phyloP scores from a whole-genome alignment of 1,284 basidiomycete species.

The Cryptococcus wingfieldii region DNA sequence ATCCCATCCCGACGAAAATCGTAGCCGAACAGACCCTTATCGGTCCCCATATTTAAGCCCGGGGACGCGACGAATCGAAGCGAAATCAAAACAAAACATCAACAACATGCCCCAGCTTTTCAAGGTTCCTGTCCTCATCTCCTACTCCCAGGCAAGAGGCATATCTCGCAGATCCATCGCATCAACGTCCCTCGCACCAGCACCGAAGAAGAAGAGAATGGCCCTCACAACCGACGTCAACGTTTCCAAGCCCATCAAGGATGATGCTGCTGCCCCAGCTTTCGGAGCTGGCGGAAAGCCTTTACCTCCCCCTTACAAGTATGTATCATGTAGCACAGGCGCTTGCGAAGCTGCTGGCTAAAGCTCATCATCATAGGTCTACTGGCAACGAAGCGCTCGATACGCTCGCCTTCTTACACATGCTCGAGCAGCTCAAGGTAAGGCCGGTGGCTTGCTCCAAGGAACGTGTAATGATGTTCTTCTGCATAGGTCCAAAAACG shows the following conservation, averaged over 20 bases:
- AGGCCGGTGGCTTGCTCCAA: not conserved
- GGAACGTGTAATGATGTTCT: not conserved
- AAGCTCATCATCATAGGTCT: constrained; percentile 53
- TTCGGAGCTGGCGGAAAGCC: constrained; percentile 42
- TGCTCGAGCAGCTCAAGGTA: constrained; percentile 82
- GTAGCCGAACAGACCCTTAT: no score
- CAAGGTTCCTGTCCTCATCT: no score
- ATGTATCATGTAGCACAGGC: constrained; percentile 5
- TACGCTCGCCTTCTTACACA: constrained; percentile 80
- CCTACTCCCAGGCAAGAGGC: no score
- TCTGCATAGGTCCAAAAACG: constrained; percentile 73
- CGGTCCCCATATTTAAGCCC: no score
- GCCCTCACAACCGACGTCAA: not conserved
- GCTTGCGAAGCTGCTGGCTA: not conserved
- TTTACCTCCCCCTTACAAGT: constrained; percentile 43
- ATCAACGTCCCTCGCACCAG: no score
- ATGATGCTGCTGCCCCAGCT: not conserved
- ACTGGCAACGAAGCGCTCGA: constrained; percentile 61
- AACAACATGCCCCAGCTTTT: no score
- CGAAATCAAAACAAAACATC: no score
- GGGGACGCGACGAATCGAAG: no score
- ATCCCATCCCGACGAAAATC: no score
- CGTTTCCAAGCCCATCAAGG: not conserved
- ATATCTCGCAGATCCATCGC: no score
- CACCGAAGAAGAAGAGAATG: constrained; percentile 7